Evolutionary conservation across 192 early-diverging fungal genomes (phyloP), one percentile per base, ranked within the genome.

Genomic region (Backusella morwellensis): DNA sequence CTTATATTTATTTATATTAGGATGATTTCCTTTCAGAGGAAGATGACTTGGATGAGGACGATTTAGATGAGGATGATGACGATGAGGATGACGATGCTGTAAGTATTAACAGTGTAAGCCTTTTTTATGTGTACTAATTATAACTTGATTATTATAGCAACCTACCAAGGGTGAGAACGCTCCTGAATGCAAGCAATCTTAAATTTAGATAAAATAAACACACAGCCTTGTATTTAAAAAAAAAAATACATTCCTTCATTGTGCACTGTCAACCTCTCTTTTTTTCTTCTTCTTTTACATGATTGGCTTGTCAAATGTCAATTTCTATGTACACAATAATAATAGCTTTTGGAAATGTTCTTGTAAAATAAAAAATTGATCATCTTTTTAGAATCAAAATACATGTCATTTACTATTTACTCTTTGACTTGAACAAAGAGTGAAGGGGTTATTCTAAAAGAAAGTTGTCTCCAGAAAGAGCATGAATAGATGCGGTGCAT

Each of bases 61-160:
- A 89, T 35, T 90, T 90, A 11, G 88, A 88, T 32, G 90, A 91
- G 72, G 93, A 91, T 14, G 89, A 88, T 50, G 92, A 92, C 71
- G 90, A 88, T 59, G 92, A 92, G 67, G 90, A 88, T 59, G 90
- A 89, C n/a, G 87, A 86, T 69, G 86, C 82, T 52, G 92, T 80
- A 77, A 86, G 88, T 73, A 36, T 7, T 81, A 26, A 32, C 42
- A 32, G 17, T 69, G 15, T 32, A 63, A 63, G 19, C n/a, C 6
- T 0, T 44, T 2, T 44, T 14, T 14, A 34, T 29, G 35, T 44
- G 0, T 42, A 11, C 52, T 36, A 70, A 52, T 73, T 52, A n/a
- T 70, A 34, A 4, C 9, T 40, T 26, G 32, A 73, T 26, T 52
- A 14, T n/a, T 35, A 56, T 71, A 83, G 82, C 76, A 73, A 56